phyloP scores from a whole-genome alignment of 305 asterid genomes.

The Andrographis paniculata region DNA sequence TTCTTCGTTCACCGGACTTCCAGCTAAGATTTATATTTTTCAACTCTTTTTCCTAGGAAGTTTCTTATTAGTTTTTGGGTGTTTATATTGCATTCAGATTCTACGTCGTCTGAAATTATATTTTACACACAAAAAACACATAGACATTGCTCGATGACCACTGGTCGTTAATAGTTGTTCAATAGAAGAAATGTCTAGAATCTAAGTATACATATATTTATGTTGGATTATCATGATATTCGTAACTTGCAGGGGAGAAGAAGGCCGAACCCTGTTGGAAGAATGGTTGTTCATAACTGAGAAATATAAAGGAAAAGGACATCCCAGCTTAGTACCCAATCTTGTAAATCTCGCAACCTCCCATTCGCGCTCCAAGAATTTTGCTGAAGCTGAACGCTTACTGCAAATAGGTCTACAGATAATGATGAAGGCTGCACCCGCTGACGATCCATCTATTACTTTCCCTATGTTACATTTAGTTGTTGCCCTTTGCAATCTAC shows the following conservation, averaged over 20 bases:
- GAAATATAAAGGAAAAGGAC: slow-evolving; percentile 59
- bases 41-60: not conserved
- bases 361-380: slow-evolving; percentile 68
- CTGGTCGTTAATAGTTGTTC: too few relatives aligned
- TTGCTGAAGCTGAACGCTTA: slow-evolving; percentile 78
- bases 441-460: slow-evolving; percentile 74
- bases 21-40: slow-evolving; percentile 1
- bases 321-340: slow-evolving; percentile 66
- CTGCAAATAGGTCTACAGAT: slow-evolving; percentile 64
- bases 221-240: slow-evolving; percentile 7
- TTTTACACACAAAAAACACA: too few relatives aligned
- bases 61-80: not conserved
- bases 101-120: too few relatives aligned
- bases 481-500: slow-evolving; percentile 54
- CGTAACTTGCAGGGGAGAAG: slow-evolving; percentile 43
- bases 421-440: slow-evolving; percentile 46
- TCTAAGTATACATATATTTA: too few relatives aligned
- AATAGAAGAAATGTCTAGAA: too few relatives aligned
- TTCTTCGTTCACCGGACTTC: not conserved
- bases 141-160: too few relatives aligned
- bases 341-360: slow-evolving; percentile 85
- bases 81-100: too few relatives aligned
- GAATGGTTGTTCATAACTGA: slow-evolving; percentile 61
- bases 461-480: slow-evolving; percentile 86
- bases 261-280: slow-evolving; percentile 66